phyloP scores from a whole-genome alignment of 192 early-diverging fungal genomes.

The Rhizophagus sp. region DNA sequence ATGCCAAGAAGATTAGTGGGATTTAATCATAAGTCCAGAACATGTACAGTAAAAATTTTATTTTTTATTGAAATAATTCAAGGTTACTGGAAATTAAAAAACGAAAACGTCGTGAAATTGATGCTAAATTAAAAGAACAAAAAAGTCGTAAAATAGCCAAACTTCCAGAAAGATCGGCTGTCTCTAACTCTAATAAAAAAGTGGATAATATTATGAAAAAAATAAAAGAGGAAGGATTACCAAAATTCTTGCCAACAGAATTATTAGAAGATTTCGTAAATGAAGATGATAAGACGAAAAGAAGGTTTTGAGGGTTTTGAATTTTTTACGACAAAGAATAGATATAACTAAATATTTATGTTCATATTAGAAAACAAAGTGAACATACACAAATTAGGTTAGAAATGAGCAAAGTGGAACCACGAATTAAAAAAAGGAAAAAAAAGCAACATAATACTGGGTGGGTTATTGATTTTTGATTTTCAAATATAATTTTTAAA shows the following conservation, averaged over 20 bases:
- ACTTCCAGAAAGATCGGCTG: neutral
- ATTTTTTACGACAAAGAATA: neutral
- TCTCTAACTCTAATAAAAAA: neutral
- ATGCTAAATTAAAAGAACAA: neutral
- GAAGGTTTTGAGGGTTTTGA: neutral
- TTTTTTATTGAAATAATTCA: neutral
- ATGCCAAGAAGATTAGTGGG: too few relatives aligned
- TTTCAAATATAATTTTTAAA: neutral
- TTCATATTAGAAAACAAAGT: neutral
- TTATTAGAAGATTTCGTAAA: neutral
- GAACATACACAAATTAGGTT: neutral
- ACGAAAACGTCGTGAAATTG: neutral
- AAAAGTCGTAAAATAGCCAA: neutral
- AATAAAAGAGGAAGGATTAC: neutral
- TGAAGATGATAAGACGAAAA: neutral
- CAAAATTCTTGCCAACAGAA: neutral
- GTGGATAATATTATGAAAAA: neutral
- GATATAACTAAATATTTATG: neutral
- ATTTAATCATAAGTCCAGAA: neutral
- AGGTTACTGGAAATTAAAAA: neutral
- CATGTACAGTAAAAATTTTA: neutral
- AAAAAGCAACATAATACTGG: neutral
- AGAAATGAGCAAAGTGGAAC: neutral
- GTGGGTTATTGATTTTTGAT: neutral
- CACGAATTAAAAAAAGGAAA: neutral